Base-by-base conservation (phyloP, 2,329 filamentous ascomycete genomes). In the Plectosphaerella cucumerina region DNA sequence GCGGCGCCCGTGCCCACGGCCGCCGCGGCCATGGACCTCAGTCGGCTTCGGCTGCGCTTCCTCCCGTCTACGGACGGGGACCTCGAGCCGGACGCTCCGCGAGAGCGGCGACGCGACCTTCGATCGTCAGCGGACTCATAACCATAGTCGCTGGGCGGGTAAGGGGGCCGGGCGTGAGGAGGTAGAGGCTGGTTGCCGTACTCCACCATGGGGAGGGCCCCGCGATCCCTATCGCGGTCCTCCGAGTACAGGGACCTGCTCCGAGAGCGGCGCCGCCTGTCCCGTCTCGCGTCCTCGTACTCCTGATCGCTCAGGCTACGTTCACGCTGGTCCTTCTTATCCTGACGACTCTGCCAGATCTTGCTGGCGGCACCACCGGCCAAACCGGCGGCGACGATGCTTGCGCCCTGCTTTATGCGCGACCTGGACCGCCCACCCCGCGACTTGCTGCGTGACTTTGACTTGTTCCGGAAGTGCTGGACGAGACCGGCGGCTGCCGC, bases 131-230 rank as follows among this genome's bases (percentile, higher is more conserved):
- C 76, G 50, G 75, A 75, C 51, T 78, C 77, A 62, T 78, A 76
- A 51, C 66, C 69, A 51, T 68, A 60, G 37, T 60, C 63, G 47
- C 59, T 52, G 22, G 60, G 58, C 44, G 66, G 63, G 56, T 67
- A 62, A 45, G 64, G 66, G 57, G 68, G 65, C 33, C 63, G 61
- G 53, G 67, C 62, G 55, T 72, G 72, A 58, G 70, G 68, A 58
- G 70, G 68, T 57, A 86, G 73, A 60, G 82, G 81, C 58, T 77
- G 74, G 63, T 71, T 74, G 59, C 82, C 82, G 73, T 86, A 86
- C 67, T 85, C 80, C 77, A 86, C 80, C 75, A 85, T 75, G 71
- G 81, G 82, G 82, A 85, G 72, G 71, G 84, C 80, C 26, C 26
- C 26, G 73, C 75, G 77, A 80, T 85, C 81, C 84, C 78, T 75